Evolutionary conservation across 495 filamentous ascomycete genomes (phyloP), one percentile per base, ranked within the genome.

Genomic region (Daldinia vernicosa): DNA sequence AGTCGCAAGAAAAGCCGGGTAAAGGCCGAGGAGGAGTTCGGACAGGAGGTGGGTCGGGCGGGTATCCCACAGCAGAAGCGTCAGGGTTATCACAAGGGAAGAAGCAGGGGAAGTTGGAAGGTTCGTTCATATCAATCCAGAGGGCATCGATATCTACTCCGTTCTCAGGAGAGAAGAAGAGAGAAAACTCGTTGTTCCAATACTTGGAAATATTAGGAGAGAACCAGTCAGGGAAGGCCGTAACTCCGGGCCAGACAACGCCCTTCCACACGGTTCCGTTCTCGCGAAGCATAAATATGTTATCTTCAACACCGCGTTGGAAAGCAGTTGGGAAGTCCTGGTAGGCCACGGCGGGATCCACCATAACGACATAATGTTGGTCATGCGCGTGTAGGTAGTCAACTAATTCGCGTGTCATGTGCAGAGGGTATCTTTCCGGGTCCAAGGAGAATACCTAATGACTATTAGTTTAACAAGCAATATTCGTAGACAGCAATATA

Each of bases 101-200:
- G 22, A 82, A 75, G 77, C 93, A 95, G 62, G 93, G 92, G 75
- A 84, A 84, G 66, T 77, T 78, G 24, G 76, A 78, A 0, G 90
- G 91, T 75, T 94, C 92, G 70, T 93, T 93, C 90, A 93, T 92
- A 70, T 93, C 92, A 60, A 95, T 96, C 93, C 93, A 96, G 27
- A 94, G 83, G 1, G 87, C 93, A 70, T 96, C 93, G 66, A 96
- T 93, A 72, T 95, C 89, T 4, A 97, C 85, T 24, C 93, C 93
- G 0, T 75, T 81, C 0, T 86, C 75, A 0, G 85, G 67, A 69
- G 82, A 75, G 79, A 97, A 97, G 83, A 95, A 95, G 0, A 69
- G 61, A 24, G 68, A 71, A 75, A 95, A 93, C 76, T 95, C 88
- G 39, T 81, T 83, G 71, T 90, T 89, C 93, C 93, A 97, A 78